A percentile compares a stretch with the other conserved stretches of the same genome.
Evolutionary conservation across 129 eudicot species (phyloP).

Genomic region (Tagetes erecta): DNA sequence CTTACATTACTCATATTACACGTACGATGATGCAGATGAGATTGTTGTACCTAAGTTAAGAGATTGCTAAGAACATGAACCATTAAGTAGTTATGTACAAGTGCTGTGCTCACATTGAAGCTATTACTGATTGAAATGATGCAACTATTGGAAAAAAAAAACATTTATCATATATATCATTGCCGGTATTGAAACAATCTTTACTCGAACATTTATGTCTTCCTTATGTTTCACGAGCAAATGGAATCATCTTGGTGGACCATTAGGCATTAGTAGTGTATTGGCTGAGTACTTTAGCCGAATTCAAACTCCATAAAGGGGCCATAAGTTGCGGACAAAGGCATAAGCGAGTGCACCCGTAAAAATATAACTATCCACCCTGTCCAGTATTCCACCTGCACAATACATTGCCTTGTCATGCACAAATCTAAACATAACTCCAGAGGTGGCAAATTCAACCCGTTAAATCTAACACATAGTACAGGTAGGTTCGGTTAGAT

Average conservation of each 20-base stretch:
- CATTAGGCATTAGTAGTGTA: neutral
- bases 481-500: too few relatives aligned
- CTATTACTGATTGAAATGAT: neutral
- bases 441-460: too few relatives aligned
- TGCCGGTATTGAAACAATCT: neutral
- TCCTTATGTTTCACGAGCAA: neutral
- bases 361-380: constrained; percentile 89
- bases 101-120: neutral
- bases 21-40: too few relatives aligned
- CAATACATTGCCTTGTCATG: constrained; percentile 7
- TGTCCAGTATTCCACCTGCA: constrained; percentile 93
- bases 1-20: too few relatives aligned
- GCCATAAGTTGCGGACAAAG: constrained; percentile 62
- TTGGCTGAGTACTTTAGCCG: neutral
- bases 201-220: neutral
- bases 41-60: too few relatives aligned
- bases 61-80: too few relatives aligned
- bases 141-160: neutral
- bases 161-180: neutral
- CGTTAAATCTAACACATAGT: too few relatives aligned
- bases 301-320: constrained; percentile 73
- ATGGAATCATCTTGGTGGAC: neutral
- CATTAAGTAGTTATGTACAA: too few relatives aligned
- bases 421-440: neutral
- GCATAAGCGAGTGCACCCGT: constrained; percentile 88